Evolutionary conservation across 2,329 filamentous ascomycete species (phyloP).

Genomic region (Colletotrichum echinochloae): DNA sequence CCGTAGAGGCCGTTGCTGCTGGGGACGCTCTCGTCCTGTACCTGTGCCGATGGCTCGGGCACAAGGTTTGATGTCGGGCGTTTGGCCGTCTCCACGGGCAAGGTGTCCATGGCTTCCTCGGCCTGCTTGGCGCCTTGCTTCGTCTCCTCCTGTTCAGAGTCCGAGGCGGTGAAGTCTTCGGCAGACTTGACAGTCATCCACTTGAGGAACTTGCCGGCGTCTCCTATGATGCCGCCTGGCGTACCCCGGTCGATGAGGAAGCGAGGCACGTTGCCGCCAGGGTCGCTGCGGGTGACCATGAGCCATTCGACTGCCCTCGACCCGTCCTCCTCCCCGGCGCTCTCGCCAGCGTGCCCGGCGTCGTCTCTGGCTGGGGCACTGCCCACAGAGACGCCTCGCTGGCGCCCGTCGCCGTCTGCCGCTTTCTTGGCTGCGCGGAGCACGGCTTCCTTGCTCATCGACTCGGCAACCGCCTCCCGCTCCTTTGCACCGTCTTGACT

Average conservation of each 20-base stretch:
- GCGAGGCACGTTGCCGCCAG: conserved; percentile 86
- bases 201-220: conserved; percentile 84
- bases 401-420: conserved; percentile 50
- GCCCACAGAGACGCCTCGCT: conserved; percentile 39
- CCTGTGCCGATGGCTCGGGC: conserved; percentile 38
- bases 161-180: conserved; percentile 49
- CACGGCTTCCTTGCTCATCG: conserved; percentile 56
- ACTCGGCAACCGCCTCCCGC: conserved; percentile 45
- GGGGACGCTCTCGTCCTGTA: conserved; percentile 49
- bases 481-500: conserved; percentile 48
- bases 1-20: conserved; percentile 64
- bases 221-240: conserved; percentile 81
- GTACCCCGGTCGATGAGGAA: conserved; percentile 94
- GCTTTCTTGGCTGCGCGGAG: conserved; percentile 47
- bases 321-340: conserved; percentile 45
- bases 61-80: conserved; percentile 51
- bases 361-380: conserved; percentile 44
- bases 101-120: conserved; percentile 47
- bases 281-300: conserved; percentile 91
- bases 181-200: conserved; percentile 68
- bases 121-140: conserved; percentile 46
- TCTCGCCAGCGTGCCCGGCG: conserved; percentile 44
- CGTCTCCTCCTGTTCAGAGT: conserved; percentile 29
- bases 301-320: conserved; percentile 81
- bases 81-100: conserved; percentile 44